Conservation (phyloP, 140 eudicot species). For the Ambrosia hybrid region DNA sequence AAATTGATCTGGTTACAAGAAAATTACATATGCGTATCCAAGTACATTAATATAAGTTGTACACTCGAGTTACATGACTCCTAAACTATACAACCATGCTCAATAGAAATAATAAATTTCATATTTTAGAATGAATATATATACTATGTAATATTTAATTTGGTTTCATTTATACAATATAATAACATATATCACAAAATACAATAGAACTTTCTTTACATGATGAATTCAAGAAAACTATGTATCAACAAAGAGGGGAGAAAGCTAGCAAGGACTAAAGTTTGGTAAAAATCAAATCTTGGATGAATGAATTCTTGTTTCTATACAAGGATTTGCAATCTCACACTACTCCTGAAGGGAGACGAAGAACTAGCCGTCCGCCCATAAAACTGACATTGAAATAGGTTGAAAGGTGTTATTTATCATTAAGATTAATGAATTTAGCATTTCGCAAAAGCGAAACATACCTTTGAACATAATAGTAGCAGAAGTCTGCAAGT, state of each 20-base stretch:
- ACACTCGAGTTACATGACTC: conserved; percentile 10
- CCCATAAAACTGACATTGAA: conserved; percentile 46
- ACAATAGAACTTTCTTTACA: conserved; percentile 23
- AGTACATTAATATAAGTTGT: background rate
- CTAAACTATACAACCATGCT: background rate
- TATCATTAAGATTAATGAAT: background rate
- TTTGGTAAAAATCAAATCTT: conserved; percentile 2
- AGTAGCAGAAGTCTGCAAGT: conserved; percentile 55
- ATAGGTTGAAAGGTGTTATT: background rate
- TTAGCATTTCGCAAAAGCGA: background rate
- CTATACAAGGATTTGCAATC: conserved; percentile 21
- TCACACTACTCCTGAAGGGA: conserved; percentile 51
- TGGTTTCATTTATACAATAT: background rate
- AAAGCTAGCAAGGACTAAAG: background rate
- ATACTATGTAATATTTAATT: background rate
- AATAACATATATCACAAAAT: background rate
- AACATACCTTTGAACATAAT: conserved; percentile 47
- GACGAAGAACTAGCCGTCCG: conserved; percentile 59
- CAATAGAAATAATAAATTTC: background rate
- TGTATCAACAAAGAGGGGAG: background rate
- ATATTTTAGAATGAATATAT: background rate
- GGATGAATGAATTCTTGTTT: conserved; percentile 7
- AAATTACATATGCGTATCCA: background rate
- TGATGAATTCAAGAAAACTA: background rate
- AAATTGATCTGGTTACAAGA: conserved; percentile 13